Evolutionary conservation across 73 alveolate genomes (phyloP).

Genomic region (Paramecium sexaurelia): DNA sequence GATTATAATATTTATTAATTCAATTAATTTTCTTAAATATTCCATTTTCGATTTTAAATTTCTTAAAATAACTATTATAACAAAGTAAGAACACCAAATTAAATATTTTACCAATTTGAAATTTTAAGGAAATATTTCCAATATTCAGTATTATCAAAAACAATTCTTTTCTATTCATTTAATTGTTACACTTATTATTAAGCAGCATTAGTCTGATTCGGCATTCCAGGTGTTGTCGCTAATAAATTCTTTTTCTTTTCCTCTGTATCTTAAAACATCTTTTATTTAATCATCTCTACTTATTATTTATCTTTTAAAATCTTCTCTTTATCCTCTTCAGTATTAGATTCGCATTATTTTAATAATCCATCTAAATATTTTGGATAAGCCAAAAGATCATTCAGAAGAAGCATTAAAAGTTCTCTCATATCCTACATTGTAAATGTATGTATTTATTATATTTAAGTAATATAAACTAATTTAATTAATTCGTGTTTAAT

Average conservation of each 20-base stretch:
- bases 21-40: not conserved
- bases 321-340: not conserved
- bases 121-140: not conserved
- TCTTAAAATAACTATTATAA: not conserved
- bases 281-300: not conserved
- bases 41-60: conserved; percentile 11
- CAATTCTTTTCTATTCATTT: conserved; percentile 37
- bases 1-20: not conserved
- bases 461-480: not conserved
- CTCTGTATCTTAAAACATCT: conserved; percentile 36
- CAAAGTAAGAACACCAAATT: conserved; percentile 10
- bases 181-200: not conserved
- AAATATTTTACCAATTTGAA: conserved; percentile 31
- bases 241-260: conserved; percentile 47
- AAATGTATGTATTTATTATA: not conserved
- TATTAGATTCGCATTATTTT: not conserved
- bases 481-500: conserved; percentile 21
- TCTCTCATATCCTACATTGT: conserved; percentile 30
- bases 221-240: conserved; percentile 42
- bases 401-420: not conserved
- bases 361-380: conserved; percentile 44
- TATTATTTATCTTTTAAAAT: not conserved
- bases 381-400: not conserved
- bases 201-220: not conserved
- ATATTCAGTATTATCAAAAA: conserved; percentile 41